Percentiles rank a stretch among this genome's conserved stretches.
These are phyloP conservation scores for Colletotrichum filicis DNA, from an alignment of 2,329 filamentous ascomycete genomes.

Conservation along the genomic window DNA sequence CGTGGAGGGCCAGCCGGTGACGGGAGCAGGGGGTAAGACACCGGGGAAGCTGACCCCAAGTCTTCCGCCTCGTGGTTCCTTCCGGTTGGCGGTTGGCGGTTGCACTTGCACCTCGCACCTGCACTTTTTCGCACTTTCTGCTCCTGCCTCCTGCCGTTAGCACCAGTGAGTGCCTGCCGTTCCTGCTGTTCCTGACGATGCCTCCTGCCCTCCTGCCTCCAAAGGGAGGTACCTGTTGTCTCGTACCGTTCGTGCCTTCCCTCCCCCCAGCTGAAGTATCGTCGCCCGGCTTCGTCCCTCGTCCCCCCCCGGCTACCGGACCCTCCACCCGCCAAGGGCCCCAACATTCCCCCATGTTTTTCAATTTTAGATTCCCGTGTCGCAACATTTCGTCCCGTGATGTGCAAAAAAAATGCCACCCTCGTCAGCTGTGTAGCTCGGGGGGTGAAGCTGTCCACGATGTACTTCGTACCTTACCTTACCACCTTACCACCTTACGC, in stretches of 20 bases:
- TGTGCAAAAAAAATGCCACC: slow-evolving; percentile 1
- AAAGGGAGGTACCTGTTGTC: not conserved
- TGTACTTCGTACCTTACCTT: no score
- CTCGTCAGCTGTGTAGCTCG: not conserved
- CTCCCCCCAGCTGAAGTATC: slow-evolving; percentile 1
- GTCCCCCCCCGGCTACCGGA: slow-evolving; percentile 20
- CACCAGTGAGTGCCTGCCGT: not conserved
- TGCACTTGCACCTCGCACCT: not conserved
- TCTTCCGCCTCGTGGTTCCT: not conserved
- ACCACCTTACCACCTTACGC: no score
- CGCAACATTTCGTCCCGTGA: slow-evolving; percentile 29
- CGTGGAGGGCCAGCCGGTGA: not conserved
- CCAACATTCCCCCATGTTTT: slow-evolving; percentile 23
- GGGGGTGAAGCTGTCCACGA: slow-evolving; percentile 12
- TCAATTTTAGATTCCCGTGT: slow-evolving; percentile 21
- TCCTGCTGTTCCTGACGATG: not conserved
- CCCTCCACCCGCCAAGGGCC: slow-evolving; percentile 7
- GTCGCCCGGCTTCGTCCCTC: slow-evolving; percentile 28
- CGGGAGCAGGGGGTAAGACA: not conserved
- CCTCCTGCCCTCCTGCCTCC: no score
- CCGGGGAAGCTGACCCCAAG: slow-evolving; percentile 4
- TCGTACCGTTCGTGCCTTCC: not conserved
- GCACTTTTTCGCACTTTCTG: not conserved
- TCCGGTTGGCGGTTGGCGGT: slow-evolving; percentile 8
- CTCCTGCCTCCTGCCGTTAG: not conserved